Evolutionary conservation across 1,284 basidiomycete genomes (phyloP), one percentile per base, ranked within the genome.

Genomic region (Apiotrichum montevideense): DNA sequence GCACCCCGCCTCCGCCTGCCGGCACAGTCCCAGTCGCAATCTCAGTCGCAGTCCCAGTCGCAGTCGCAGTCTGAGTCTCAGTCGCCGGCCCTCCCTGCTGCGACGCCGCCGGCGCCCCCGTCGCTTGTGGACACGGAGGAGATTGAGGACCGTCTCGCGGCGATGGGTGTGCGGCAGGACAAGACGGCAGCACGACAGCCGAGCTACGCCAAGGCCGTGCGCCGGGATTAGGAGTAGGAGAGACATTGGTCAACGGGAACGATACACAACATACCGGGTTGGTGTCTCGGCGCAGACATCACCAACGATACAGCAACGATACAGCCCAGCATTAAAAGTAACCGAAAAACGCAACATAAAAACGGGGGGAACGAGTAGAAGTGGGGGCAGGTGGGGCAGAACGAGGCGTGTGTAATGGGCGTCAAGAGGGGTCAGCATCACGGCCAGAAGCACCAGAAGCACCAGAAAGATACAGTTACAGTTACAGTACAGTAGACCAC

Each of bases 201-300:
- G 35, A 68, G 66, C 47, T 75, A 75, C 63, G 73, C 73, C 37
- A 73, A 72, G 61, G 66, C 73, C 34, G 69, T 73, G n/a, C 57
- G 69, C 46, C 55, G 71, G 52, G 73, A 75, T 49, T 71, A 39
- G 37, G 37, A 39, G 37, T 9, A 2, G 8, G 9, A 39, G 37
- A 39, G 13, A 29, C 29, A 29, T 29, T 29, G 29, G 29, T 29
- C 29, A 3, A 39, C 7, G 14, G 11, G 3, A 21, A 42, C 13
- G 13, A 11, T 29, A 35, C 13, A 13, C 40, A 21, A 34, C 13
- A 11, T 21, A 29, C 15, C 9, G 29, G 6, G 40, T 39, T 39
- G 37, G 13, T 39, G 29, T 29, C 29, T 29, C 29, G 29, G 29
- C 29, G 29, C 29, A 29, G 29, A 29, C 29, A 29, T 29, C 29